These are phyloP conservation scores for Pichia paraexigua DNA, from an alignment of 805 yeast species.

Conservation along the genomic window DNA sequence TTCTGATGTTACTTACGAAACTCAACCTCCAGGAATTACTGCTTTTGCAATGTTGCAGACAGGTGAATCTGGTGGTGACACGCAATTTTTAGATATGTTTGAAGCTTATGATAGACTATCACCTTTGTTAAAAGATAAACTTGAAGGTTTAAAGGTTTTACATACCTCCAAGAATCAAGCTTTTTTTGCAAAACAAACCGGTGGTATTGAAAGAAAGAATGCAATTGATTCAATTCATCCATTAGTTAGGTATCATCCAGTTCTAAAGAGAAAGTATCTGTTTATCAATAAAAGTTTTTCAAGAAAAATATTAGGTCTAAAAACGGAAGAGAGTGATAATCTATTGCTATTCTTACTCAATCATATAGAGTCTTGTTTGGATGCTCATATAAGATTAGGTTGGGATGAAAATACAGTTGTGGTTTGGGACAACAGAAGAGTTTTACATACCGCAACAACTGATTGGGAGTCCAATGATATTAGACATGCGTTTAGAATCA, in stretches of 20 bases:
- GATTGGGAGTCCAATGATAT: constrained; percentile 64
- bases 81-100: constrained; percentile 57
- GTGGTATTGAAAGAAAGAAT: constrained; percentile 60
- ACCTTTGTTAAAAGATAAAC: constrained; percentile 49
- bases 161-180: constrained; percentile 74
- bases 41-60: constrained; percentile 53
- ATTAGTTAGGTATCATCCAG: constrained; percentile 65
- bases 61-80: constrained; percentile 68
- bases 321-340: constrained; percentile 60
- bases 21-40: constrained; percentile 66
- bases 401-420: constrained; percentile 70
- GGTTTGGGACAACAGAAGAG: constrained; percentile 73
- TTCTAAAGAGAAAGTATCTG: constrained; percentile 51
- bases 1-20: constrained; percentile 67
- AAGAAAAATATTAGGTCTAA: constrained; percentile 61
- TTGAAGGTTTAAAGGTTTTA: constrained; percentile 55
- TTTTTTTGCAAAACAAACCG: constrained; percentile 40
- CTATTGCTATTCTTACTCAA: constrained; percentile 49
- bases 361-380: constrained; percentile 45
- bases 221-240: constrained; percentile 62
- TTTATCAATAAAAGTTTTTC: constrained; percentile 56
- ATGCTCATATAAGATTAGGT: constrained; percentile 59
- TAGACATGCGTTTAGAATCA: constrained; percentile 68
- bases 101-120: constrained; percentile 70
- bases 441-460: constrained; percentile 58